Conservation (phyloP, 306 rosid species). For the Adenanthera pavonina region DNA sequence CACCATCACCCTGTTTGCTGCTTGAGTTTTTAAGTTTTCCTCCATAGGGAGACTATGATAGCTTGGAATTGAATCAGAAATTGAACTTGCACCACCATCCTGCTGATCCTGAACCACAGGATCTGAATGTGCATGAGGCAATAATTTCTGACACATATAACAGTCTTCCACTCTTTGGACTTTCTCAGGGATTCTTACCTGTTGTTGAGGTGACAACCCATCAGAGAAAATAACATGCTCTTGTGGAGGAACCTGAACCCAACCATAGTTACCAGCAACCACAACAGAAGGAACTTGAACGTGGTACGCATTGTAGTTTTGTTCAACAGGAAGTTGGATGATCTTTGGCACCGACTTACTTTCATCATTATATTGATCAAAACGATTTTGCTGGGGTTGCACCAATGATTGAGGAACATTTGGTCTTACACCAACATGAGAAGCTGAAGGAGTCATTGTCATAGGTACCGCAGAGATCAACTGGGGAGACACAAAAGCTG, state of each 20-base stretch:
- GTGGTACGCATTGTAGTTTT: slow-evolving; percentile 61
- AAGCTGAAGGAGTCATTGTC: slow-evolving; percentile 59
- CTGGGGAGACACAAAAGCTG: slow-evolving; percentile 54
- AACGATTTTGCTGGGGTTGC: slow-evolving; percentile 62
- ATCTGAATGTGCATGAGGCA: slow-evolving; percentile 93
- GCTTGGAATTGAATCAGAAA: slow-evolving; percentile 55
- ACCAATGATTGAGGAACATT: slow-evolving; percentile 54
- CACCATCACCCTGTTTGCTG: slow-evolving; percentile 50
- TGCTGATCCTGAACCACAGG: slow-evolving; percentile 63
- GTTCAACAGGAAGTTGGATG: slow-evolving; percentile 74
- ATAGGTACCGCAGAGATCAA: slow-evolving; percentile 59
- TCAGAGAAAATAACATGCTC: slow-evolving; percentile 61
- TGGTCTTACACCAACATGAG: slow-evolving; percentile 57
- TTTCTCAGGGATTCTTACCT: slow-evolving; percentile 55
- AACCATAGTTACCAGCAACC: slow-evolving; percentile 62
- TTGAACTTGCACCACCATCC: slow-evolving; percentile 42
- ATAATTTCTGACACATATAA: slow-evolving; percentile 71
- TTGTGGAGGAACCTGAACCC: slow-evolving; percentile 70
- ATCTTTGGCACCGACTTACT: slow-evolving; percentile 60
- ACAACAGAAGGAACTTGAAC: slow-evolving; percentile 58
- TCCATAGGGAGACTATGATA: slow-evolving; percentile 58
- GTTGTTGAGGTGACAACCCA: slow-evolving; percentile 61
- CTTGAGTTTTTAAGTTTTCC: slow-evolving; percentile 58
- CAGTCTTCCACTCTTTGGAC: slow-evolving; percentile 59
- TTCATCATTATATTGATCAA: slow-evolving; percentile 64